These are phyloP conservation scores for Eucalyptus lansdowneana DNA, from an alignment of 345 rosid genomes.

Conservation along the genomic window DNA sequence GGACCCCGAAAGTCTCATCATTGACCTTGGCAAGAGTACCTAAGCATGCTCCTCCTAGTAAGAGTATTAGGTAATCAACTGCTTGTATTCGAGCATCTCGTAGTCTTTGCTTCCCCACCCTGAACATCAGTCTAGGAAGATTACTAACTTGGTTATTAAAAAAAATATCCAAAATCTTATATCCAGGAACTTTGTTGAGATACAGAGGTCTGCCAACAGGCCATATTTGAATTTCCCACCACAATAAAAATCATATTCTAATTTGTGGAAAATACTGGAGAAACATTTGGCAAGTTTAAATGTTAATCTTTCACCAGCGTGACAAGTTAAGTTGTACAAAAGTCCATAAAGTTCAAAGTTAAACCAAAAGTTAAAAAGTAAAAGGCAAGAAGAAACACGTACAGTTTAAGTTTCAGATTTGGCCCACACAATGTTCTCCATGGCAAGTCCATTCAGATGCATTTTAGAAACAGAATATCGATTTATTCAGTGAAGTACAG, in stretches of 20 bases:
- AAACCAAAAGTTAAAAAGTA: neutral
- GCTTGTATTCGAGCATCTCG: conserved; percentile 71
- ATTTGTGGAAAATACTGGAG: neutral
- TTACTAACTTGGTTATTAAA: neutral
- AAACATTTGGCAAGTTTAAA: neutral
- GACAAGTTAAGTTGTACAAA: neutral
- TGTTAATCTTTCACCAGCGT: neutral
- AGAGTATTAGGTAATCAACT: conserved; percentile 54
- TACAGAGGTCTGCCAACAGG: neutral
- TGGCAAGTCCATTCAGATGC: neutral
- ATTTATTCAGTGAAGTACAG: neutral
- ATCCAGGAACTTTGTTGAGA: neutral
- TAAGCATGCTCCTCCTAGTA: conserved; percentile 83
- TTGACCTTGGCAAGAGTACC: conserved; percentile 75
- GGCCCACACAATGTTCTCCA: neutral
- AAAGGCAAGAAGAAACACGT: neutral
- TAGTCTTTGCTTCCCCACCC: conserved; percentile 75
- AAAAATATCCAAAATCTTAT: neutral
- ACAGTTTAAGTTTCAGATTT: neutral
- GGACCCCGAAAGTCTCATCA: conserved; percentile 65
- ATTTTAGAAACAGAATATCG: neutral
- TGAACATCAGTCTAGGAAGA: neutral
- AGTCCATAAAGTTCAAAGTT: neutral
- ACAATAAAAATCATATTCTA: neutral
- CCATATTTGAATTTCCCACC: neutral